Conservation (phyloP, 179 eudicot species). For the Spergularia azorica region DNA sequence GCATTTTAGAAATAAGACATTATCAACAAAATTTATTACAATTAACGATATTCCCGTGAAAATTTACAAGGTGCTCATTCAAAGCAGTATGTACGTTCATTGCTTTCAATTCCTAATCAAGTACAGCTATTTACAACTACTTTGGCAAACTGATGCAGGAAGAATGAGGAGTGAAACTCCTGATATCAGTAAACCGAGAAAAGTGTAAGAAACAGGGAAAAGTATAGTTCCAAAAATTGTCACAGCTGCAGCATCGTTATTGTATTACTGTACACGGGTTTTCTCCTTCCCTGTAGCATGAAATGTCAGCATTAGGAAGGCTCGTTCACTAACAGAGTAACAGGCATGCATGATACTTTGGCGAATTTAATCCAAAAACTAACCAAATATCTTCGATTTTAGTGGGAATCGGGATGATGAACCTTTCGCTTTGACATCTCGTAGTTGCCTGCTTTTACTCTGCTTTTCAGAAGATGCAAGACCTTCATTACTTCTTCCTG, state of each 20-base stretch:
- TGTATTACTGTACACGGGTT: slow-evolving; percentile 37
- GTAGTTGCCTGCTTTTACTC: slow-evolving; percentile 56
- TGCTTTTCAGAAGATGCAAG: slow-evolving; percentile 40
- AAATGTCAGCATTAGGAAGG: slow-evolving; percentile 19
- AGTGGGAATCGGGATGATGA: slow-evolving; percentile 67
- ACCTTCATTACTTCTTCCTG: slow-evolving; percentile 48
- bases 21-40: not conserved
- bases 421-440: slow-evolving; percentile 64
- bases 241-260: not conserved
- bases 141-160: not conserved
- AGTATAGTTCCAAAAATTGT: not conserved
- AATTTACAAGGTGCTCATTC: not conserved
- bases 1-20: not conserved
- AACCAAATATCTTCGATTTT: slow-evolving; percentile 79
- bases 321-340: not conserved
- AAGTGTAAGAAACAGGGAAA: not conserved
- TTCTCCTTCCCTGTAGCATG: slow-evolving; percentile 57
- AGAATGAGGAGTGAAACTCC: not conserved
- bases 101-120: not conserved
- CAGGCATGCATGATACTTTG: not conserved
- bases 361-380: slow-evolving; percentile 20
- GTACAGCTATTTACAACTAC: slow-evolving; percentile 16
- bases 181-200: not conserved
- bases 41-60: not conserved
- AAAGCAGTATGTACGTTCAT: not conserved